A percentile compares a stretch with the other conserved stretches of the same genome.
These are phyloP conservation scores for Globisporangium iwayamae DNA, from an alignment of 352 stramenopile species.

Conservation along the genomic window DNA sequence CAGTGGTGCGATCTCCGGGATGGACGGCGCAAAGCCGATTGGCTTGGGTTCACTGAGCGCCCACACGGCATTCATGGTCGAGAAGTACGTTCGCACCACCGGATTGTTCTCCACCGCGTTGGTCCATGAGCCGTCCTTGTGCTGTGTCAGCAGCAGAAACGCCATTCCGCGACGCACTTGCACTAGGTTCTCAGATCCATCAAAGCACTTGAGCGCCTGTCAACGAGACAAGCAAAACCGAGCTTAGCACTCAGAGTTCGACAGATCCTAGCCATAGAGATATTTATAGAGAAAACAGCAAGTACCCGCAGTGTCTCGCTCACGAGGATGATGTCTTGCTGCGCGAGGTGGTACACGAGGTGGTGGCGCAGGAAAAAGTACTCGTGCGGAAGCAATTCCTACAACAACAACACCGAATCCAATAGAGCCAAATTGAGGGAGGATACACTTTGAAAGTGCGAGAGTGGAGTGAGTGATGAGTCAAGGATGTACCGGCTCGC, in stretches of 20 bases:
- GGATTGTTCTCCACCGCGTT: constrained; percentile 20
- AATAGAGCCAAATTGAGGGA: background rate
- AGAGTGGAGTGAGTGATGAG: background rate
- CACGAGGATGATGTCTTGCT: constrained; percentile 70
- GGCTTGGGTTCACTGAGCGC: constrained; percentile 42
- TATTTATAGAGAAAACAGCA: background rate
- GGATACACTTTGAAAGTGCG: background rate
- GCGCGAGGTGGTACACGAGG: constrained; percentile 69
- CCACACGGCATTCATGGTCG: constrained; percentile 47
- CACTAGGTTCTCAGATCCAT: constrained; percentile 63
- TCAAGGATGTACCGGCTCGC: constrained; percentile 41
- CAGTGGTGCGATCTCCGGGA: constrained; percentile 41
- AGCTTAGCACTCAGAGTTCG: background rate
- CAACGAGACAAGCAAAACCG: background rate
- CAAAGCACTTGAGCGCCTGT: constrained; percentile 75
- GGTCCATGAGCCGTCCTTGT: constrained; percentile 56
- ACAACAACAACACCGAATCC: background rate
- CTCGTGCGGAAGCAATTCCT: constrained; percentile 88
- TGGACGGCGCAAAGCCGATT: constrained; percentile 62
- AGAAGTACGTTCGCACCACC: constrained; percentile 32
- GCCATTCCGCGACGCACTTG: constrained; percentile 63
- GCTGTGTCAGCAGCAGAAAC: constrained; percentile 61
- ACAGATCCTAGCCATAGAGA: background rate
- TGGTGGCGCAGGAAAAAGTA: constrained; percentile 89
- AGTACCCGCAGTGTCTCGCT: constrained; percentile 66